A percentile compares a stretch with the other conserved stretches of the same genome.
Conservation (phyloP, 352 stramenopile genomes). For the Pythium dissotocum region DNA sequence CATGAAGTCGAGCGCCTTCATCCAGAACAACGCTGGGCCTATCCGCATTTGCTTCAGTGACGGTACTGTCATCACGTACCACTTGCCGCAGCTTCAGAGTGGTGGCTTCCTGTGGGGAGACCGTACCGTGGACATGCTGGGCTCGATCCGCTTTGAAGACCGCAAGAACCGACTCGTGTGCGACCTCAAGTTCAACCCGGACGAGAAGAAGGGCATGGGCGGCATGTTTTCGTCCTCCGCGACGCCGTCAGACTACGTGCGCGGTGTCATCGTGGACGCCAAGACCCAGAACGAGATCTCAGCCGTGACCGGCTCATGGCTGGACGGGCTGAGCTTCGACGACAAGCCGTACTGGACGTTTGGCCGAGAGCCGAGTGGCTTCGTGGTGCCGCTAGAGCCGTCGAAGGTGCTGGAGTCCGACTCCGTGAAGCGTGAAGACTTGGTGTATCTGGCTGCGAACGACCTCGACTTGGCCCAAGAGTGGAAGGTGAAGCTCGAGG, state of each 20-base stretch:
- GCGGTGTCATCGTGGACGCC: constrained; percentile 70
- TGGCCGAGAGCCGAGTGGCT: constrained; percentile 54
- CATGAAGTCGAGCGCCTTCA: constrained; percentile 84
- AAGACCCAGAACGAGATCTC: constrained; percentile 58
- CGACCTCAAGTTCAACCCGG: constrained; percentile 78
- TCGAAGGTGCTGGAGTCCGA: constrained; percentile 69
- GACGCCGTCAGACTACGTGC: constrained; percentile 70
- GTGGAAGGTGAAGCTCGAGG: constrained; percentile 82
- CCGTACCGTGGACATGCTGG: constrained; percentile 75
- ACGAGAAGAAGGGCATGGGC: constrained; percentile 86
- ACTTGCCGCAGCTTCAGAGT: constrained; percentile 69
- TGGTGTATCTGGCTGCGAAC: constrained; percentile 59
- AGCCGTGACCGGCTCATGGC: constrained; percentile 73
- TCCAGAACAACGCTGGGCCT: constrained; percentile 77
- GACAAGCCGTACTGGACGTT: constrained; percentile 77
- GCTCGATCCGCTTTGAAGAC: constrained; percentile 73
- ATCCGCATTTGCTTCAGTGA: constrained; percentile 73
- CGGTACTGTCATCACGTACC: constrained; percentile 68
- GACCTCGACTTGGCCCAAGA: constrained; percentile 82
- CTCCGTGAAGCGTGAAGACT: constrained; percentile 70
- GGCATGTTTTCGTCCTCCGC: constrained; percentile 83
- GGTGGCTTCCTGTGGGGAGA: constrained; percentile 81
- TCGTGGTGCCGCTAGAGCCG: constrained; percentile 53
- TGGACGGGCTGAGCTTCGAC: constrained; percentile 69
- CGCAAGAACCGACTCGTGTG: constrained; percentile 65